A percentile compares a stretch with the other conserved stretches of the same genome.
phyloP scores from a whole-genome alignment of 108 stramenopile species.

The Nannochloropsis salina region DNA sequence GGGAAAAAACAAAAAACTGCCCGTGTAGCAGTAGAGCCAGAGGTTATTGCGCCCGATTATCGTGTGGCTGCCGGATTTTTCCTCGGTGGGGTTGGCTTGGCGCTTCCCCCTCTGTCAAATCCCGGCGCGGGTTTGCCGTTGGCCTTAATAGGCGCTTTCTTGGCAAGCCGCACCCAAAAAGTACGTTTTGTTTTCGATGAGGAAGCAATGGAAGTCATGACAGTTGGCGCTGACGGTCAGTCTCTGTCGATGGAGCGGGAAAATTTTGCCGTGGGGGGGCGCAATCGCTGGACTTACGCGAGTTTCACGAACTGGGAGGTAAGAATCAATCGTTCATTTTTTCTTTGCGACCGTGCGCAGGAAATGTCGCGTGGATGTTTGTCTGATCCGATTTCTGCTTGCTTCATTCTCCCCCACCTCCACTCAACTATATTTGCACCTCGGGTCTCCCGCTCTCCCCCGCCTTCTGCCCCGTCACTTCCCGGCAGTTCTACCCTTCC shows the following conservation, averaged over 20 bases:
- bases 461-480: not conserved
- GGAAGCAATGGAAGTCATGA: constrained; percentile 47
- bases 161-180: constrained; percentile 34
- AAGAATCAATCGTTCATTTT: not conserved
- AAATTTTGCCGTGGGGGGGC: constrained; percentile 40
- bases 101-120: constrained; percentile 18
- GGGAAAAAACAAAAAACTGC: not conserved
- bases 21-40: not conserved
- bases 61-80: not conserved
- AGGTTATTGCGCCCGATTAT: not conserved
- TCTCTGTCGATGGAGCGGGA: constrained; percentile 28
- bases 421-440: not conserved
- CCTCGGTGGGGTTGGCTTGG: constrained; percentile 30
- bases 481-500: constrained; percentile 54
- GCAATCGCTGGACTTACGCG: constrained; percentile 61
- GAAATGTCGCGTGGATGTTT: too few relatives aligned
- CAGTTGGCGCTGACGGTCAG: constrained; percentile 25
- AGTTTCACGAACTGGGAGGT: constrained; percentile 61
- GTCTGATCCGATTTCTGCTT: too few relatives aligned
- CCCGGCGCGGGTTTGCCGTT: constrained; percentile 24
- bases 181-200: constrained; percentile 41
- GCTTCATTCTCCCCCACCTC: too few relatives aligned
- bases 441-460: not conserved
- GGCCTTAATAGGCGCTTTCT: constrained; percentile 14
- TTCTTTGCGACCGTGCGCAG: not conserved